Base-by-base conservation (phyloP, 2,329 filamentous ascomycete species). In the Phialemonium atrogriseum region DNA sequence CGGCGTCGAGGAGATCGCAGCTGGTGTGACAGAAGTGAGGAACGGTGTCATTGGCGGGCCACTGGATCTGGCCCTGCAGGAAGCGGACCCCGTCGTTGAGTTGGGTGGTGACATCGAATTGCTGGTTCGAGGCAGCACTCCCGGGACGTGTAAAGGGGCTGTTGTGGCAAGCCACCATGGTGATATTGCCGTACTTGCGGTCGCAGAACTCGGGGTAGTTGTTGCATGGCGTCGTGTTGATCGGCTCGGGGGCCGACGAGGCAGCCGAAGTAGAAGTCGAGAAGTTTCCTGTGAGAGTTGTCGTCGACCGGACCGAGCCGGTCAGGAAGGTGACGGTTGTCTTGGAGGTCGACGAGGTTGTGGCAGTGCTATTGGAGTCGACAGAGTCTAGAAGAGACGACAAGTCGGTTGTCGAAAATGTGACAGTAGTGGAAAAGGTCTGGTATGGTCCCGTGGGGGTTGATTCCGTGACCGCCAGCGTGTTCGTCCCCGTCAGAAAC, bases 11-110 rank as follows among this genome's bases (percentile, higher is more conserved):
- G 4, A 94, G 62, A 42, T 86, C 73, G 58, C 88, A 95, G 27
- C 72, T 78, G 2, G 83, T 84, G 55, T 95, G 88, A 57, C 88
- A 95, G 47, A 91, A 85, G 56, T 85, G 82, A 27, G 72, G 72
- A 16, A 52, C 58, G 2, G 61, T 62, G 22, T 54, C 59, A 42
- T 70, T 66, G 14, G 42, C 44, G 1, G 69, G 66, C 54, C 63
- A 78, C 38, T 78, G 75, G 32, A 79, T 77, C 52, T 80, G 75
- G 4, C 58, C 75, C 49, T 80, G 75, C 19, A 80, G 51, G 42
- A 80, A 69, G 15, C 76, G 73, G 22, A 83, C 60, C 18, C 85
- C 85, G 49, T 93, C 85, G 50, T 91, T 73, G 39, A 93, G 66
- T 59, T 93, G 86, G 20, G 69, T 62, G 10, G 64, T 68, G 29